Percentiles rank a stretch among this genome's conserved stretches.
These are phyloP conservation scores for Pseudocercospora fuligena DNA, from an alignment of 2,329 filamentous ascomycete species.

Conservation along the genomic window DNA sequence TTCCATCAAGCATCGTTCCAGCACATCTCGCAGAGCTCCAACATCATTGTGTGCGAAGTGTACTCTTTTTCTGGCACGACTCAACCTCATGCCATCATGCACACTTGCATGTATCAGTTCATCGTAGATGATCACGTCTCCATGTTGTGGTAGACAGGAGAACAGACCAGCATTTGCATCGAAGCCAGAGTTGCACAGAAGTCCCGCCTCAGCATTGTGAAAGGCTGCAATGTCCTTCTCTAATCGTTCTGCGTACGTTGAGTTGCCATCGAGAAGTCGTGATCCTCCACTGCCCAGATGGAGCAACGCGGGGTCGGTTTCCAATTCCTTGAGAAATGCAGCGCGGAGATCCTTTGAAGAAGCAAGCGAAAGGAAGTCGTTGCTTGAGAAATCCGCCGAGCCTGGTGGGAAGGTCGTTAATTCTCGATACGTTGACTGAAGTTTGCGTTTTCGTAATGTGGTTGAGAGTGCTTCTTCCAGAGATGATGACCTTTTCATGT, in stretches of 20 bases:
- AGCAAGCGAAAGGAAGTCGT: slow-evolving; percentile 67
- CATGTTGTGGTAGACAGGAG: slow-evolving; percentile 52
- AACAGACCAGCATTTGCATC: slow-evolving; percentile 57
- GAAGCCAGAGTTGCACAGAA: slow-evolving; percentile 64
- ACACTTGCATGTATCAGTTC: slow-evolving; percentile 78
- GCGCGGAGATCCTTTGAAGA: slow-evolving; percentile 53
- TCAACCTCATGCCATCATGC: slow-evolving; percentile 75
- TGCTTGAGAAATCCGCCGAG: slow-evolving; percentile 65
- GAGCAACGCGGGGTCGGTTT: slow-evolving; percentile 32
- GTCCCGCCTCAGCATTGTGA: slow-evolving; percentile 60
- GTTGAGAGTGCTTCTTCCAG: slow-evolving; percentile 36
- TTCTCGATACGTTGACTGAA: slow-evolving; percentile 51
- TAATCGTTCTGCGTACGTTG: slow-evolving; percentile 61
- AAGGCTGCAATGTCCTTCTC: slow-evolving; percentile 64
- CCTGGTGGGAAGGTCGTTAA: slow-evolving; percentile 52
- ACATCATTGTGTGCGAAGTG: slow-evolving; percentile 65
- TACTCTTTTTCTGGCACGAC: slow-evolving; percentile 56
- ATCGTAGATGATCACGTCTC: slow-evolving; percentile 68
- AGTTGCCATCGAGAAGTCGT: slow-evolving; percentile 69
- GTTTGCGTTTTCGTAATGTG: slow-evolving; percentile 46
- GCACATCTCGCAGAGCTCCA: slow-evolving; percentile 36
- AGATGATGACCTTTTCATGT: slow-evolving; percentile 14
- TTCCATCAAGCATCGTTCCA: slow-evolving; percentile 39
- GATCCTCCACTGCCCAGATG: slow-evolving; percentile 63
- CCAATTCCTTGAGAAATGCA: slow-evolving; percentile 55